A percentile compares a stretch with the other conserved stretches of the same genome.
phyloP scores from a whole-genome alignment of 257 asterid genomes.

The Striga asiatica region DNA sequence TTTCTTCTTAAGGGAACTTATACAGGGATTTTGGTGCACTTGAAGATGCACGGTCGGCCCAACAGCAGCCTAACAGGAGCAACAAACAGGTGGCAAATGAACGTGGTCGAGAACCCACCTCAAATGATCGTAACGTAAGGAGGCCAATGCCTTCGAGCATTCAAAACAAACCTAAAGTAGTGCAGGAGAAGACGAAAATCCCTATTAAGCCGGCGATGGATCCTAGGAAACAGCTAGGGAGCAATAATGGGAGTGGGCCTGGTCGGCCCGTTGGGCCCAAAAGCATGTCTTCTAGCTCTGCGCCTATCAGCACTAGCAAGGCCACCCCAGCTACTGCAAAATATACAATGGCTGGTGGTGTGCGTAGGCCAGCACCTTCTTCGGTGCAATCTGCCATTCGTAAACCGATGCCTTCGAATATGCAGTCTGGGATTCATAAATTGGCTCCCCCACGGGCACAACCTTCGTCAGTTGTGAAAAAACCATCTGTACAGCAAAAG shows the following conservation, averaged over 20 bases:
- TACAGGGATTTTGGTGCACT: slow-evolving; percentile 57
- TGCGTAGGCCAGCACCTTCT: slow-evolving; percentile 26
- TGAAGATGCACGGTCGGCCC: slow-evolving; percentile 59
- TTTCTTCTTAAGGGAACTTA: slow-evolving; percentile 50
- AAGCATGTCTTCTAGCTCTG: slow-evolving; percentile 31
- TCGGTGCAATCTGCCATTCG: slow-evolving; percentile 20
- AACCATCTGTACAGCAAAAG: slow-evolving; percentile 26
- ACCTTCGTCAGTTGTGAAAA: slow-evolving; percentile 28
- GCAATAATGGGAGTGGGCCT: slow-evolving; percentile 57
- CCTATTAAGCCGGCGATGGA: slow-evolving; percentile 28
- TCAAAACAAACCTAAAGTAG: slow-evolving; percentile 35
- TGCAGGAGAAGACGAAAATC: slow-evolving; percentile 25
- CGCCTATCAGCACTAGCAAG: slow-evolving; percentile 31
- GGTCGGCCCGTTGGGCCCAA: slow-evolving; percentile 59
- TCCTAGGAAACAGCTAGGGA: slow-evolving; percentile 35
- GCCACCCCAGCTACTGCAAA: slow-evolving; percentile 24
- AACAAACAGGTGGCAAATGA: too few species aligned
- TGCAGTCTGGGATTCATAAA: slow-evolving; percentile 24
- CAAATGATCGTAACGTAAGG: slow-evolving; percentile 18
- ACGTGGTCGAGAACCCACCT: too few species aligned
- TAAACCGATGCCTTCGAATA: slow-evolving; percentile 17
- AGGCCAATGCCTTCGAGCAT: slow-evolving; percentile 19
- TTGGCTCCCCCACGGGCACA: slow-evolving; percentile 27
- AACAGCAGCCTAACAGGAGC: slow-evolving; percentile 27
- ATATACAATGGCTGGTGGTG: slow-evolving; percentile 18